phyloP scores from a whole-genome alignment of 257 asterid species.

The Ilex asprella region DNA sequence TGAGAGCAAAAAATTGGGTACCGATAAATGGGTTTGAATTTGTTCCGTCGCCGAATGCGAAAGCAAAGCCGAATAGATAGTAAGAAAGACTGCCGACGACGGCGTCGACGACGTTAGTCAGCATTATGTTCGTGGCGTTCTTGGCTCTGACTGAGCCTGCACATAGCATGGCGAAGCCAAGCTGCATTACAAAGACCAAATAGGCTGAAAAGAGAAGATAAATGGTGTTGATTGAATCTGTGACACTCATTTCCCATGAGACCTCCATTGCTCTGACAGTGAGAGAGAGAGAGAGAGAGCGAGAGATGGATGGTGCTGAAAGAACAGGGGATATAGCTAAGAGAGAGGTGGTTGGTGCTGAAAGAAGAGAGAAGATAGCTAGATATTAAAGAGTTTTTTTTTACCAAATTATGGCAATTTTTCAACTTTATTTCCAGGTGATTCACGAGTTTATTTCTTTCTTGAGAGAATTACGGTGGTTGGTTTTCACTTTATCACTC shows the following conservation, averaged over 20 bases:
- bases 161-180: constrained; percentile 61
- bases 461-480: too few species aligned
- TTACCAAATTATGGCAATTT: too few species aligned
- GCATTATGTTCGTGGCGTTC: constrained; percentile 54
- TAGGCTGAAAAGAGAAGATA: constrained; percentile 59
- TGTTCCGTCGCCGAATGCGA: constrained; percentile 44
- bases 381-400: neutral
- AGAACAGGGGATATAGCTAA: too few species aligned
- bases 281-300: neutral
- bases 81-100: constrained; percentile 53
- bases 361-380: constrained; percentile 1
- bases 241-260: constrained; percentile 61
- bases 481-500: too few species aligned
- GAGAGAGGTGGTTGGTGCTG: too few species aligned
- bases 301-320: constrained; percentile 14
- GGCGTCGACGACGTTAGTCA: constrained; percentile 52
- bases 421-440: too few species aligned
- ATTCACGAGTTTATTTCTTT: too few species aligned
- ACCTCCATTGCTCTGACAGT: constrained; percentile 36
- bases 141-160: constrained; percentile 70
- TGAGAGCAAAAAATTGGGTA: constrained; percentile 34
- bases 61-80: constrained; percentile 49
- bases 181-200: constrained; percentile 50
- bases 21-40: constrained; percentile 43
- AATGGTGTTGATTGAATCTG: constrained; percentile 44